Base-by-base conservation (phyloP, 148 eudicot genomes). In the Chenopodium suecicum region DNA sequence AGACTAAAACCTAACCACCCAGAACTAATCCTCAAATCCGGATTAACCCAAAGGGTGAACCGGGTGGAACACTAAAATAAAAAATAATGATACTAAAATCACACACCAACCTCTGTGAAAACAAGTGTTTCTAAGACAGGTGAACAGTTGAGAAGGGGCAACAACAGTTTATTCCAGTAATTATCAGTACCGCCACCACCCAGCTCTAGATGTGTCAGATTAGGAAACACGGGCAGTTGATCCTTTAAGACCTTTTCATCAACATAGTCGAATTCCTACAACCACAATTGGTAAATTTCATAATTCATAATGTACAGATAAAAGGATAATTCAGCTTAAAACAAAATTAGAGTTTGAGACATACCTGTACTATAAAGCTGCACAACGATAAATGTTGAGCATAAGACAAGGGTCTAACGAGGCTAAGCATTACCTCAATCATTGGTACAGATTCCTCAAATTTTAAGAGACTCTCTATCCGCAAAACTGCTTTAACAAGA, bases 191-290 rank as follows among this genome's bases (percentile, higher is more conserved):
- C 37, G 37, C 37, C 37, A 17, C 19, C 50, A 78, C 62, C 12
- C 64, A 79, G 10, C 65, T 69, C 66, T 23, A 79, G 71, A 69
- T 52, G 75, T n/a, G 29, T 79, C 4, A 79, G 48, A 70, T 79
- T 79, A 7, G 46, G 68, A 41, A 70, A 70, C 67, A 52, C 12
- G 1, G 76, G 82, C 69, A 70, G 68, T 56, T 70, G 81, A 78
- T 68, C 47, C 4, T 69, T 69, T 14, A 68, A 31, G 37, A 67
- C 62, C 17, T 48, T 54, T 12, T 69, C 32, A 12, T 29, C 63
- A 69, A 63, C 67, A 70, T 4, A n/a, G 2, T 37, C 48, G 10
- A 79, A 25, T 34, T 69, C 70, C 20, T 31, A 69, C 13, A 12
- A 34, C 37, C 37, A 34, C 50, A 47, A 9, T 47, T 47, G 50